A percentile compares a stretch with the other conserved stretches of the same genome.
phyloP scores from a whole-genome alignment of 78 protist species.

The Dictyostelium brefeldianum region DNA sequence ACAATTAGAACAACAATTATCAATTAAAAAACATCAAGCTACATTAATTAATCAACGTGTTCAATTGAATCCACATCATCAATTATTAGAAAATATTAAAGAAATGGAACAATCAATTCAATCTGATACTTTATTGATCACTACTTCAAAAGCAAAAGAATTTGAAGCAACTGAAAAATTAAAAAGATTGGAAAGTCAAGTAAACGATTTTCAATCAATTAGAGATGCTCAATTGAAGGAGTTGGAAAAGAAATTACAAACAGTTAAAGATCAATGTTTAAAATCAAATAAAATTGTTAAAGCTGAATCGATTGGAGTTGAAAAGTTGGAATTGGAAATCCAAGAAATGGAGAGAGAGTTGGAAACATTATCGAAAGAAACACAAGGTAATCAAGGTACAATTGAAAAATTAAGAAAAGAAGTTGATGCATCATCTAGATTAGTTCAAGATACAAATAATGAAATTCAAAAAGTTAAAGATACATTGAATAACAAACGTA shows the following conservation, averaged over 20 bases:
- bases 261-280: constrained; percentile 18
- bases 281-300: constrained; percentile 70
- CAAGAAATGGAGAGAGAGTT: constrained; percentile 55
- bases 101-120: constrained; percentile 65
- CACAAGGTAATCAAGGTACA: constrained; percentile 12
- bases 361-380: constrained; percentile 33
- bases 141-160: constrained; percentile 6
- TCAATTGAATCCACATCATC: constrained; percentile 58
- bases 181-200: constrained; percentile 23
- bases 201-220: constrained; percentile 57
- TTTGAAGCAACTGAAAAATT: constrained; percentile 26
- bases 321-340: constrained; percentile 42
- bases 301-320: constrained; percentile 19
- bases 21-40: constrained; percentile 38
- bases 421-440: background rate
- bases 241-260: constrained; percentile 49
- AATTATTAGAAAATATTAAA: constrained; percentile 44
- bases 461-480: background rate
- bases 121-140: constrained; percentile 10
- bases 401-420: constrained; percentile 16
- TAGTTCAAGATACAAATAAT: background rate
- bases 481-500: background rate
- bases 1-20: constrained; percentile 6
- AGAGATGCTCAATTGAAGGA: constrained; percentile 40
- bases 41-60: constrained; percentile 12